Percentiles rank a stretch among this genome's conserved stretches.
Conservation (phyloP, 2,329 filamentous ascomycete species). For the Drechmeria coniospora region DNA sequence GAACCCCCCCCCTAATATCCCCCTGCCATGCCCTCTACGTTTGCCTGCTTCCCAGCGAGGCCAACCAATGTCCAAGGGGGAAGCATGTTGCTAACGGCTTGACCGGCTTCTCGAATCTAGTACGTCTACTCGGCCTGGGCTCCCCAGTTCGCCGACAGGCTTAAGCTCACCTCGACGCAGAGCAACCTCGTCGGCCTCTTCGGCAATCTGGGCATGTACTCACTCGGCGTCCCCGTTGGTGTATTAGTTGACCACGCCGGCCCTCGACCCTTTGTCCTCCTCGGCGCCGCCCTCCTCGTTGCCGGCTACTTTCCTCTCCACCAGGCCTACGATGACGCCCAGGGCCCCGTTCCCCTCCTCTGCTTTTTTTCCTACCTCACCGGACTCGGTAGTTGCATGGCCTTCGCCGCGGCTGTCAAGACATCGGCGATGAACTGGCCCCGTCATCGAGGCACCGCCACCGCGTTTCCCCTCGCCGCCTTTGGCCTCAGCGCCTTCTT, state of each 20-base stretch:
- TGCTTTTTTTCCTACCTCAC: conserved; percentile 78
- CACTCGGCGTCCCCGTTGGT: conserved; percentile 74
- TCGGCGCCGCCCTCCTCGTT: conserved; percentile 58
- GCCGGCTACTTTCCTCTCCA: conserved; percentile 79
- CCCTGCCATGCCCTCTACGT: not conserved
- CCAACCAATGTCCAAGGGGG: conserved; percentile 4
- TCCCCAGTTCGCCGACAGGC: conserved; percentile 77
- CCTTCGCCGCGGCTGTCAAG: conserved; percentile 83
- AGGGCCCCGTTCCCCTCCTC: conserved; percentile 42
- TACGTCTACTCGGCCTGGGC: conserved; percentile 99
- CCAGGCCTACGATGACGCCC: conserved; percentile 56
- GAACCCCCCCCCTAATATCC: too few species aligned
- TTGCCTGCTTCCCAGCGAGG: not conserved
- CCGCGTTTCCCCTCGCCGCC: conserved; percentile 79
- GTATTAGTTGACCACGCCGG: conserved; percentile 74
- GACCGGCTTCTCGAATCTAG: conserved; percentile 32
- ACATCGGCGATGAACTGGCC: conserved; percentile 82
- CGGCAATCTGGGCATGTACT: conserved; percentile 90
- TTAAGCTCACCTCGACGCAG: conserved; percentile 81
- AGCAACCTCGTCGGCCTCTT: conserved; percentile 80
- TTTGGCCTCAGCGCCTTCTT: conserved; percentile 95
- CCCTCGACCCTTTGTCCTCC: conserved; percentile 61
- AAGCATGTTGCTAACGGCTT: not conserved
- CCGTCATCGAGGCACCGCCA: conserved; percentile 78
- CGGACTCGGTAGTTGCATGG: conserved; percentile 76